These are phyloP conservation scores for Coniochaeta sp. DNA, from an alignment of 2,329 filamentous ascomycete species.

Conservation along the genomic window DNA sequence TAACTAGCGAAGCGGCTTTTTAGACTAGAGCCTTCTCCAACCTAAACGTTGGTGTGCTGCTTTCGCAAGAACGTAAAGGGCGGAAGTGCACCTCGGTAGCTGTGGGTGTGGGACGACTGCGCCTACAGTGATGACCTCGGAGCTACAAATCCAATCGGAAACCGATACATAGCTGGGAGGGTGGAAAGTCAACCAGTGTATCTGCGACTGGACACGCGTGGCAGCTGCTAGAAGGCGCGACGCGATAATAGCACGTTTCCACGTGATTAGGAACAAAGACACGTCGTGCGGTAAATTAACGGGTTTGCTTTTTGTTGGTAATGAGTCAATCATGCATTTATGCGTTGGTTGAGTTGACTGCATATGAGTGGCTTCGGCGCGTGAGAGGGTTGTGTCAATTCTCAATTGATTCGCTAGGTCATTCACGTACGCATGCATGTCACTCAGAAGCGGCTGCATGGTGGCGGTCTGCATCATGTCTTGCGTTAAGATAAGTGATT, in stretches of 20 bases:
- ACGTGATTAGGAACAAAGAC: not conserved
- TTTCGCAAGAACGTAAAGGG: not conserved
- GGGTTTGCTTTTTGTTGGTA: too few relatives aligned
- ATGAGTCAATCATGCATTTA: not conserved
- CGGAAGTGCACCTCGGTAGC: not conserved
- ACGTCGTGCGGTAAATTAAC: not conserved
- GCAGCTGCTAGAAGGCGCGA: not conserved
- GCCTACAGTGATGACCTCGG: not conserved
- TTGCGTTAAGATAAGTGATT: not conserved
- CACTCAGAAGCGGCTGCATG: not conserved
- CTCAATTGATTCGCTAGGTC: not conserved
- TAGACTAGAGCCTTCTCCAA: too few relatives aligned
- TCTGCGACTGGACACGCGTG: not conserved
- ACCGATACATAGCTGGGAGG: not conserved
- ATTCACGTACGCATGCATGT: not conserved
- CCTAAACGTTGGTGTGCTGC: not conserved
- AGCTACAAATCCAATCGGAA: not conserved
- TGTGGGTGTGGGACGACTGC: not conserved
- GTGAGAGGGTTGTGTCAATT: not conserved
- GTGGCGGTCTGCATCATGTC: not conserved
- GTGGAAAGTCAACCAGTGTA: not conserved
- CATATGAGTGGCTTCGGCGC: not conserved
- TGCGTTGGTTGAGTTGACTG: not conserved
- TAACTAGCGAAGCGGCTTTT: not conserved
- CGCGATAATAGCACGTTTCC: not conserved